Conservation (phyloP, 805 yeast genomes). For the Phaffomyces thermotolerans region DNA sequence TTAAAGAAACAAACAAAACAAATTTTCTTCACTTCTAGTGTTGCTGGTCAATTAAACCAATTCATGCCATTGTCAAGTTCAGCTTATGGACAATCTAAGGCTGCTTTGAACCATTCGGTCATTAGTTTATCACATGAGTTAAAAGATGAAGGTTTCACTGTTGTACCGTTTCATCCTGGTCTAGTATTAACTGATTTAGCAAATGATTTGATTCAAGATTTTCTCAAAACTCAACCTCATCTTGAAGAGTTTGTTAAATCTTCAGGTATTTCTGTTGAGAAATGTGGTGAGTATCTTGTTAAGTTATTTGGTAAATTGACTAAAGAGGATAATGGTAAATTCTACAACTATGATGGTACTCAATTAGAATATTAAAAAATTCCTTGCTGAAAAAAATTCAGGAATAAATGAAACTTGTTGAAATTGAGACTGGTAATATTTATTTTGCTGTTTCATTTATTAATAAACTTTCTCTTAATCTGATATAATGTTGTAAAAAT, state of each 20-base stretch:
- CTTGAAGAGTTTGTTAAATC: background rate
- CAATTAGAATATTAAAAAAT: background rate
- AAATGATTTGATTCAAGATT: background rate
- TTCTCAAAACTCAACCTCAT: constrained; percentile 1
- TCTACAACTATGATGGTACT: constrained; percentile 17
- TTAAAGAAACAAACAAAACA: constrained; percentile 14
- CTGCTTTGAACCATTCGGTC: constrained; percentile 27
- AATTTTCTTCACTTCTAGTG: constrained; percentile 19
- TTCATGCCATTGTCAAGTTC: constrained; percentile 7
- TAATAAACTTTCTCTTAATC: no score
- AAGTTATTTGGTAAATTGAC: constrained; percentile 18
- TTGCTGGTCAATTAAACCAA: constrained; percentile 17
- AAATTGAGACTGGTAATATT: no score
- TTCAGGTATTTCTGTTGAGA: constrained; percentile 20
- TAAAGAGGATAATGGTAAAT: constrained; percentile 23
- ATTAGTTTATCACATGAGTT: constrained; percentile 24
- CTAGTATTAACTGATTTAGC: constrained; percentile 30
- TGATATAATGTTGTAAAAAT: no score
- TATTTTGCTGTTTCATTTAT: no score
- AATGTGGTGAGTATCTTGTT: constrained; percentile 18
- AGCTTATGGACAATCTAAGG: constrained; percentile 28
- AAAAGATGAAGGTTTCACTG: constrained; percentile 22
- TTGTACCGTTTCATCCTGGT: constrained; percentile 34
- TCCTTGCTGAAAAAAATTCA: no score
- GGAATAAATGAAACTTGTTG: no score